Conservation (phyloP, 306 rosid species). For the Biancaea sappan region DNA sequence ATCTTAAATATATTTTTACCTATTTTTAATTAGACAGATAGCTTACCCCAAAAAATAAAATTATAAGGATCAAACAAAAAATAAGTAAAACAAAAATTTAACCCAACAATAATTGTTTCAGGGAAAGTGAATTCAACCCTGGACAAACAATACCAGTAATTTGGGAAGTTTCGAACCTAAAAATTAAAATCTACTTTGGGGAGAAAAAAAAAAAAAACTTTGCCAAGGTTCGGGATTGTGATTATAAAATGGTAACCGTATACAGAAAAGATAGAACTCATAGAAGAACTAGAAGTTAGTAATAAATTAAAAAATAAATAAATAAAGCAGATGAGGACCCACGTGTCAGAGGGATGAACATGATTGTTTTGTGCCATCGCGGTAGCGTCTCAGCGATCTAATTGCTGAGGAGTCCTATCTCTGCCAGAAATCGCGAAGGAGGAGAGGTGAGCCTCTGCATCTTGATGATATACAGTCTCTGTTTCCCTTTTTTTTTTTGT, state of each 20-base stretch:
- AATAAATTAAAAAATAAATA: not conserved
- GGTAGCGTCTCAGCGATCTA: not conserved
- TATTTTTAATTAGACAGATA: no score
- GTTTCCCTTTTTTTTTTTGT: not conserved
- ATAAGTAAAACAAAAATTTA: no score
- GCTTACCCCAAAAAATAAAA: no score
- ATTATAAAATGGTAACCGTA: not conserved
- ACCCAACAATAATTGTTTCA: no score
- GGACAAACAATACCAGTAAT: no score
- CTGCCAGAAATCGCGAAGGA: not conserved
- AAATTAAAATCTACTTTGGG: no score
- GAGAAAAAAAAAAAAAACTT: no score
- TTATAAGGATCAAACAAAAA: no score
- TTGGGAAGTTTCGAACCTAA: no score
- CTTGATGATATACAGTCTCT: not conserved
- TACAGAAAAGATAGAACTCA: not conserved
- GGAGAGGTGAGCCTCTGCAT: not conserved
- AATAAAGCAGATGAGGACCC: not conserved
- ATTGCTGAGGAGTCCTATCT: not conserved
- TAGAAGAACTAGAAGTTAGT: not conserved
- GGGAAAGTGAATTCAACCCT: no score
- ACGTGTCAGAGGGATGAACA: slow-evolving; percentile 1
- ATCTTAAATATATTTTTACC: no score
- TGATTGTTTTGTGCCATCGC: not conserved
- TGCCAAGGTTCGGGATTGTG: no score